Evolutionary conservation across 2,329 filamentous ascomycete genomes (phyloP), one percentile per base, ranked within the genome.

Genomic region (Xylariomycetidae sp.): DNA sequence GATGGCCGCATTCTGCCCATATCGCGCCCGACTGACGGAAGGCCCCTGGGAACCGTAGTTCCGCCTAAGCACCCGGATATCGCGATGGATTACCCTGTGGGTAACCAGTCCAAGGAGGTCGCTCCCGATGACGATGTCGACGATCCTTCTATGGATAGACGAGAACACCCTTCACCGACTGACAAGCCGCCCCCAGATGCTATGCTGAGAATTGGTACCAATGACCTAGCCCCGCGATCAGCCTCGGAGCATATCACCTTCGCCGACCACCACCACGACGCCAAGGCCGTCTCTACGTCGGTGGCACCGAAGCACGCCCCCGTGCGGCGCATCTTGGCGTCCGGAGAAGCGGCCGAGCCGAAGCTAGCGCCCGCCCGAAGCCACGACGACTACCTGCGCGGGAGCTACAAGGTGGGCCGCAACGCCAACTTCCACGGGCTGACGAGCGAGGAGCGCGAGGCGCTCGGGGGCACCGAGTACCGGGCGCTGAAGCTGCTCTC

Each of bases 391-490:
- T 20, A 25, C n/a, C 30, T 25, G 25, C 59, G 67, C 26, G 46
- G 67, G 22, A 51, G 53, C 20, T 53, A 60, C 33, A 58, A 63
- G 5, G 59, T 69, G 2, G 67, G 50, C 8, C 44, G 50, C 18
- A 54, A 53, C 34, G 39, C 37, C 12, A 48, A 49, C 19, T 53
- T 54, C 25, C 49, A 50, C 27, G 45, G 37, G 11, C 36, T 54
- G 16, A 52, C 50, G 16, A 50, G 29, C 10, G 50, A 53, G 14
- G 49, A 54, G 17, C 48, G 46, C 22, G 70, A 77, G 33, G 62
- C 68, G 17, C 61, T 83, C 0, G 79, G 80, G 16, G 77, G 79
- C 1, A 73, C 70, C 36, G 80, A 84, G 52, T 82, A 83, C 49
- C 69, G 74, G 26, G 78, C 80, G 12, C 64, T 84, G 14, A 67